Base-by-base conservation (phyloP, 2,329 filamentous ascomycete genomes). In the Fusarium succisae region DNA sequence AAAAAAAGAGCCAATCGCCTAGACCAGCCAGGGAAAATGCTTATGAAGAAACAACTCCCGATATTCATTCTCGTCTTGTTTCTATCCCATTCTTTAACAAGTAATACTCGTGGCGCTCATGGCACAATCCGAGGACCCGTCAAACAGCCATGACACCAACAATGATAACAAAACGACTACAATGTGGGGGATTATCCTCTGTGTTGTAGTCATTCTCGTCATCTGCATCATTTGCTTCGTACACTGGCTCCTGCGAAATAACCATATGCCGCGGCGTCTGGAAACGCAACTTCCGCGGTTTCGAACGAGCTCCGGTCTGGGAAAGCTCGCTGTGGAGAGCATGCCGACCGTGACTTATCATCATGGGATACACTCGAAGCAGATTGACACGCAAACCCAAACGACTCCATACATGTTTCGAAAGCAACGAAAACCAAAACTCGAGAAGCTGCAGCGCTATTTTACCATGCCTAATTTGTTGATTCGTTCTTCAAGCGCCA, bases 331-430 rank as follows among this genome's bases (percentile, higher is more conserved):
- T 3, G 57, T 73, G 32, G 69, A 73, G 6, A 73, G 35, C 7
- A 72, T 72, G 41, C 64, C 69, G 3, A 72, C 38, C 6, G 13
- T 73, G 9, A 58, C 22, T 1, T 72, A 48, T 22, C 20, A 72
- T 22, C 4, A 37, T 2, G 17, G 22, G 0, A 30, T 37, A 26
- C 17, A 53, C 13, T 13, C 41, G 5, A 53, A 51, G 3, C 59
- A 54, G 10, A 22, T n/a, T 17, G 3, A 32, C 11, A 11, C 20
- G 6, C 30, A 51, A 18, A 18, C 15, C 4, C 17, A 35, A 5
- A 17, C 37, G 8, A 2, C 39, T 6, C 10, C 50, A 28, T 15
- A 15, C 11, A 41, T 50, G 20, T 50, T 37, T 15, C 18, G 38
- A 48, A 28, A 10, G 12, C 12, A 30, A 28, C 12, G 8, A 10